Evolutionary conservation across 1,284 basidiomycete species (phyloP).

Genomic region (Athelia psychrophila): DNA sequence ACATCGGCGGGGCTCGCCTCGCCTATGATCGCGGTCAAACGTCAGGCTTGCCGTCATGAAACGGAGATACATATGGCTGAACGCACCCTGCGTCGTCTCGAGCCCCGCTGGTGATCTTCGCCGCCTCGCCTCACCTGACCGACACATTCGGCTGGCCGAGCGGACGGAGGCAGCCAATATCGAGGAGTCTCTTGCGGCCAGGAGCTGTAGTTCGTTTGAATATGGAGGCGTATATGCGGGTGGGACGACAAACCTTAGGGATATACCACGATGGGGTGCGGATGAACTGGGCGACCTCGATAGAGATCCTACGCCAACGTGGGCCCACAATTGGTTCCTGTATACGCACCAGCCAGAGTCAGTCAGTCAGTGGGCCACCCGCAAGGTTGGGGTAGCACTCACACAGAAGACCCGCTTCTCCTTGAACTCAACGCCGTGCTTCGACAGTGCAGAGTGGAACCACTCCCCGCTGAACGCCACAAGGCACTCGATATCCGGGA

Average conservation of each 20-base stretch:
- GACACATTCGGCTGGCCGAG: slow-evolving; percentile 38
- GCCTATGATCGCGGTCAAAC: slow-evolving; percentile 17
- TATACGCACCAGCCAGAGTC: neutral
- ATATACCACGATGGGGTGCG: slow-evolving; percentile 44
- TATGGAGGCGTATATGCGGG: slow-evolving; percentile 25
- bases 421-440: slow-evolving; percentile 34
- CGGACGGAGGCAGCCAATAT: slow-evolving; percentile 31
- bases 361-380: too few species aligned
- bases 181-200: slow-evolving; percentile 37
- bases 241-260: slow-evolving; percentile 35
- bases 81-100: slow-evolving; percentile 26
- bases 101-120: slow-evolving; percentile 33
- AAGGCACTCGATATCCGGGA: slow-evolving; percentile 34
- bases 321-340: slow-evolving; percentile 45
- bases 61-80: too few species aligned
- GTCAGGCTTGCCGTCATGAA: too few species aligned
- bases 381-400: slow-evolving; percentile 23
- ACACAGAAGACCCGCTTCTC: slow-evolving; percentile 44
- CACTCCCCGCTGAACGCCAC: slow-evolving; percentile 40
- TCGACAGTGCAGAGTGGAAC: slow-evolving; percentile 47
- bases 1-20: slow-evolving; percentile 32
- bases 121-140: slow-evolving; percentile 33
- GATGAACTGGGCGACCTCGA: slow-evolving; percentile 42
- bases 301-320: slow-evolving; percentile 36
- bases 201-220: slow-evolving; percentile 24